Percentiles rank a stretch among this genome's conserved stretches.
Evolutionary conservation across 805 yeast genomes (phyloP).

Genomic region (Scheffersomyces spartinae): DNA sequence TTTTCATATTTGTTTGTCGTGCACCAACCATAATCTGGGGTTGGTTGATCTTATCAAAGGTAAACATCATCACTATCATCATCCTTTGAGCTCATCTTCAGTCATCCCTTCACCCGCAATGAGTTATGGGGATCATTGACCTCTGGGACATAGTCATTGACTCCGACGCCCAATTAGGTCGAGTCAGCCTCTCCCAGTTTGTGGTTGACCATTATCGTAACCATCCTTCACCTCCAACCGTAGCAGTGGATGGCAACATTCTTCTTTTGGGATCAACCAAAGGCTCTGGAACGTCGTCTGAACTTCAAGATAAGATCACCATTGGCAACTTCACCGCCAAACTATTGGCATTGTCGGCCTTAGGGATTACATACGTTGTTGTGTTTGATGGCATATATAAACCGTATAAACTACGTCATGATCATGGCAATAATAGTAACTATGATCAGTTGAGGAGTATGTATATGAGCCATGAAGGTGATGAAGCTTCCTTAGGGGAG

Average conservation of each 20-base stretch:
- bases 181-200: slow-evolving; percentile 12
- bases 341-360: slow-evolving; percentile 15
- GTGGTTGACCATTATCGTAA: slow-evolving; percentile 9
- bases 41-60: too few relatives aligned
- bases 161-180: slow-evolving; percentile 11
- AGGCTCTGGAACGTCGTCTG: slow-evolving; percentile 6
- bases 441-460: too few relatives aligned
- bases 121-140: slow-evolving; percentile 20
- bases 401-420: slow-evolving; percentile 16
- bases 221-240: slow-evolving; percentile 17
- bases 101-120: too few relatives aligned
- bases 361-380: slow-evolving; percentile 20
- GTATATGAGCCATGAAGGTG: too few relatives aligned
- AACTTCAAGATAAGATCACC: slow-evolving; percentile 7
- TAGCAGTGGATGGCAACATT: slow-evolving; percentile 23
- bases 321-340: slow-evolving; percentile 21
- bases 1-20: too few relatives aligned
- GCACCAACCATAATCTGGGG: too few relatives aligned
- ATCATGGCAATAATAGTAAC: too few relatives aligned
- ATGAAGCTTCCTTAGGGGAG: too few relatives aligned
- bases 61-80: too few relatives aligned
- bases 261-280: slow-evolving; percentile 15
- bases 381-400: slow-evolving; percentile 25
- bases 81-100: too few relatives aligned
- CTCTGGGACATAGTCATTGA: slow-evolving; percentile 14